Percentiles rank a stretch among this genome's conserved stretches.
phyloP scores from a whole-genome alignment of 805 yeast species.

The Lipomyces oligophaga region DNA sequence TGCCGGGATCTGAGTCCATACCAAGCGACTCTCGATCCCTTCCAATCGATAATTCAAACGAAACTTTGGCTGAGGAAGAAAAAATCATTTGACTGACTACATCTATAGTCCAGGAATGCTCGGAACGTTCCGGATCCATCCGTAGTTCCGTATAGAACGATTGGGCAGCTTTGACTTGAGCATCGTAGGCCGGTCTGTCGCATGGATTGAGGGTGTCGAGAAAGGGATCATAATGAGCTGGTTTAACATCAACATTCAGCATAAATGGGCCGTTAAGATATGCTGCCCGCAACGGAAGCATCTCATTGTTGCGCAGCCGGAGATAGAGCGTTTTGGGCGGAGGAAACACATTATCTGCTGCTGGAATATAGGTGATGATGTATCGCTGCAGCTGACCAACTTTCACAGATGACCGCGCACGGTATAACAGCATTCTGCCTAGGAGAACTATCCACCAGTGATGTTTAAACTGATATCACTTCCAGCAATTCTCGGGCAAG shows the following conservation, averaged over 20 bases:
- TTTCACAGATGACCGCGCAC: slow-evolving; percentile 41
- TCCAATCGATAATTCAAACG: slow-evolving; percentile 59
- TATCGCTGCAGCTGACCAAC: slow-evolving; percentile 62
- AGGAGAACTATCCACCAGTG: too few relatives aligned
- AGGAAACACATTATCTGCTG: slow-evolving; percentile 22
- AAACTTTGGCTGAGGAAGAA: slow-evolving; percentile 61
- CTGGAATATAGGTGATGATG: slow-evolving; percentile 50
- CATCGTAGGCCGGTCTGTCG: slow-evolving; percentile 38
- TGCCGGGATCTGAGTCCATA: slow-evolving; percentile 27
- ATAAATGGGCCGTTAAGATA: slow-evolving; percentile 86
- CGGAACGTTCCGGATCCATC: slow-evolving; percentile 42
- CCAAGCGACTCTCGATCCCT: slow-evolving; percentile 31
- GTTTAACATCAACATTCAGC: slow-evolving; percentile 75
- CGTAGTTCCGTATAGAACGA: slow-evolving; percentile 54
- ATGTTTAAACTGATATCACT: too few relatives aligned
- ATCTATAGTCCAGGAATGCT: slow-evolving; percentile 74
- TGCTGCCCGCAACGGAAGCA: slow-evolving; percentile 54
- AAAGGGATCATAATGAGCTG: slow-evolving; percentile 57
- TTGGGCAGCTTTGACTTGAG: slow-evolving; percentile 68
- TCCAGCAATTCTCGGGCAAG: too few relatives aligned
- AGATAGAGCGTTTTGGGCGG: slow-evolving; percentile 14
- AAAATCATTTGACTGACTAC: slow-evolving; percentile 77
- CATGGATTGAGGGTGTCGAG: slow-evolving; percentile 40
- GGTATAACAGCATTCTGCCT: slow-evolving; percentile 29
- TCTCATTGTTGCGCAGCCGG: slow-evolving; percentile 23